A percentile compares a stretch with the other conserved stretches of the same genome.
These are phyloP conservation scores for Teratosphaeria pseudoeucalypti DNA, from an alignment of 2,329 filamentous ascomycete species.

Conservation along the genomic window DNA sequence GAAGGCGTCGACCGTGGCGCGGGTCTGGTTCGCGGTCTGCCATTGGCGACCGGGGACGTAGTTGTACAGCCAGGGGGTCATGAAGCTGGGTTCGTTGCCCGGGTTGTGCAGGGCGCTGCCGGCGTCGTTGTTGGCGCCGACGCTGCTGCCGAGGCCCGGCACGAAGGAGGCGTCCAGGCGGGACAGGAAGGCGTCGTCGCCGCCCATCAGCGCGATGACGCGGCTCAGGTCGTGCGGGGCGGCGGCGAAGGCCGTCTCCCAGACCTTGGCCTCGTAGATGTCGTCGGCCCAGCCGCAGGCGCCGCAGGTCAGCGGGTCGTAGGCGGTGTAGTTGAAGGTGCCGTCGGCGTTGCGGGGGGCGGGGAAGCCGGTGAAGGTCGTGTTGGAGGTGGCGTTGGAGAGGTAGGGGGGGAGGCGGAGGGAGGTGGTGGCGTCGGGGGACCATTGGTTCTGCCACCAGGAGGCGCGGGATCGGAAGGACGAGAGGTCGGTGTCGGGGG, in stretches of 20 bases:
- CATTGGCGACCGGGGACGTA: slow-evolving; percentile 50
- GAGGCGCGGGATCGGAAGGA: not conserved
- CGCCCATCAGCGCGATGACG: slow-evolving; percentile 46
- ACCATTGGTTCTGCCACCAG: slow-evolving; percentile 61
- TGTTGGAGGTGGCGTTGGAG: not conserved
- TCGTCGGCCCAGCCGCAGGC: slow-evolving; percentile 52
- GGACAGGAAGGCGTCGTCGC: slow-evolving; percentile 41
- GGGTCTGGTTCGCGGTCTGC: slow-evolving; percentile 47
- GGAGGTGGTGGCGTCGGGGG: slow-evolving; percentile 44
- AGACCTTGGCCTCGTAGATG: not conserved
- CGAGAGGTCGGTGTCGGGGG: slow-evolving; percentile 49
- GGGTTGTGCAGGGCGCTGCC: not conserved
- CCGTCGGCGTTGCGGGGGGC: slow-evolving; percentile 40
- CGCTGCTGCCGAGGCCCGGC: slow-evolving; percentile 26
- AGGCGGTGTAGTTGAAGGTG: slow-evolving; percentile 11
- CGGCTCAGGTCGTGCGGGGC: slow-evolving; percentile 53
- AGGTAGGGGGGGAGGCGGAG: not conserved
- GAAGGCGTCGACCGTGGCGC: slow-evolving; percentile 47
- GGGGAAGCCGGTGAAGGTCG: slow-evolving; percentile 43
- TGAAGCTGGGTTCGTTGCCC: slow-evolving; percentile 58
- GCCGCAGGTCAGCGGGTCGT: slow-evolving; percentile 41
- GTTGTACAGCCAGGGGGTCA: slow-evolving; percentile 58
- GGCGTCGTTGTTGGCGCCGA: slow-evolving; percentile 21
- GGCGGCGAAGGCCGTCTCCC: slow-evolving; percentile 27
- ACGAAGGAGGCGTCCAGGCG: slow-evolving; percentile 48